Evolutionary conservation across 192 early-diverging fungal genomes (phyloP).

Genomic region (Backusella psychrophila): DNA sequence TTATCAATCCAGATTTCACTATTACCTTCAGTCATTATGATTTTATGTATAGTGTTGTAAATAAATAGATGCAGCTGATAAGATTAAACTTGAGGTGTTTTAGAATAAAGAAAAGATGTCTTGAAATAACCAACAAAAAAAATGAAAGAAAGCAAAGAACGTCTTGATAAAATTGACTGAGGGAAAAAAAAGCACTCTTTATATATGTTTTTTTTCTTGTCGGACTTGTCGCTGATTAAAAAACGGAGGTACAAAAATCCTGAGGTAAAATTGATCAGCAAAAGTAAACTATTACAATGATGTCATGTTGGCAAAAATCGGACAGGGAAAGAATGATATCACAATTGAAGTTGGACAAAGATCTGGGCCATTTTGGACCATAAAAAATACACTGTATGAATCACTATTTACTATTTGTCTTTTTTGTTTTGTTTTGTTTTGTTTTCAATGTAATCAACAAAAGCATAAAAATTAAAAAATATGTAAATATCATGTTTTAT

Average conservation of each 20-base stretch:
- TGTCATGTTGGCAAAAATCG: background rate
- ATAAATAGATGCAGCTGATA: no score
- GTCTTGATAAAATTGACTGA: background rate
- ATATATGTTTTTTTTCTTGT: background rate
- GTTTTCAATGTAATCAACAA: no score
- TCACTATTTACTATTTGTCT: background rate
- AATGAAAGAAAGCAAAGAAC: background rate
- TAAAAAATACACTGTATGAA: background rate
- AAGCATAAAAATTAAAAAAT: no score
- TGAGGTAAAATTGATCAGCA: background rate
- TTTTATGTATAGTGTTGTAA: background rate
- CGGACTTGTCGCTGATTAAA: background rate
- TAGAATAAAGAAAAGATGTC: background rate
- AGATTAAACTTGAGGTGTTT: background rate
- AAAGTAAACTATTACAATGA: background rate
- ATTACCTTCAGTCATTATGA: slow-evolving; percentile 11
- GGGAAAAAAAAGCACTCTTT: background rate
- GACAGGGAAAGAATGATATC: background rate
- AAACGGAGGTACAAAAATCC: background rate
- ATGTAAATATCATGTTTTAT: no score
- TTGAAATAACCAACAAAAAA: no score
- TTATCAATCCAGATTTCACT: background rate
- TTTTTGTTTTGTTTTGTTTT: background rate
- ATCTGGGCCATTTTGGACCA: background rate
- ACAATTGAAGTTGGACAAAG: background rate